Percentiles rank a stretch among this genome's conserved stretches.
Conservation (phyloP, 352 stramenopile genomes). For the Pythium dissotocum region DNA sequence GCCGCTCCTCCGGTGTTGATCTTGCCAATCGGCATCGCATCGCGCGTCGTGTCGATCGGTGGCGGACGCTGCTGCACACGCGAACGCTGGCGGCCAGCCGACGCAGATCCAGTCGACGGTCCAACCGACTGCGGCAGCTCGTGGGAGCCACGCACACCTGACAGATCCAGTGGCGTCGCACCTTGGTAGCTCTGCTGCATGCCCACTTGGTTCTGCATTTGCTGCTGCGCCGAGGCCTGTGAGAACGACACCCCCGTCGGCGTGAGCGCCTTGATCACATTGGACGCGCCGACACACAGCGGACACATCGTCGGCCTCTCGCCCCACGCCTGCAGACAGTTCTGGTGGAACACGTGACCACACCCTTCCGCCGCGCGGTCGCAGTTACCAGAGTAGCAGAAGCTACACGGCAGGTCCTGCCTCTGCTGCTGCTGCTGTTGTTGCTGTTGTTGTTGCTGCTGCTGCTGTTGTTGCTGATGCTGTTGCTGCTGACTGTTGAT, state of each 20-base stretch:
- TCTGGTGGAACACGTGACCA: slow-evolving; percentile 69
- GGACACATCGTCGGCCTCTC: slow-evolving; percentile 39
- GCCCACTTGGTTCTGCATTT: slow-evolving; percentile 19
- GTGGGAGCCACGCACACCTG: slow-evolving; percentile 8
- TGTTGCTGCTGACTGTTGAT: slow-evolving; percentile 8
- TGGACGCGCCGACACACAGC: slow-evolving; percentile 19
- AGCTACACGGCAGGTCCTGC: slow-evolving; percentile 29
- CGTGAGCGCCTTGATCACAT: slow-evolving; percentile 26
- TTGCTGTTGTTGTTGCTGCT: slow-evolving; percentile 13
- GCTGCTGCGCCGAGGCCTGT: slow-evolving; percentile 17
- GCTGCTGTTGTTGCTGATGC: slow-evolving; percentile 13
- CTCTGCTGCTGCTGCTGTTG: slow-evolving; percentile 24
- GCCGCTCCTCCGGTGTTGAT: neutral
- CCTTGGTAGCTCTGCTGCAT: slow-evolving; percentile 25
- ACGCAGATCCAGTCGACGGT: neutral
- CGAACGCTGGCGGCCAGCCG: slow-evolving; percentile 9
- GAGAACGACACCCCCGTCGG: slow-evolving; percentile 30
- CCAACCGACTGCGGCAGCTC: slow-evolving; percentile 1
- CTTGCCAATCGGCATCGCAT: slow-evolving; percentile 26
- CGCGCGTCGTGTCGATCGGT: slow-evolving; percentile 31
- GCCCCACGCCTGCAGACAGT: slow-evolving; percentile 69
- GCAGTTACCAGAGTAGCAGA: slow-evolving; percentile 26
- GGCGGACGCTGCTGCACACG: slow-evolving; percentile 25
- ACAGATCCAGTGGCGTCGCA: slow-evolving; percentile 13
- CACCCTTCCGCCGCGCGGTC: slow-evolving; percentile 58